These are phyloP conservation scores for Talaromyces ruber DNA, from an alignment of 495 filamentous ascomycete genomes.

Conservation along the genomic window DNA sequence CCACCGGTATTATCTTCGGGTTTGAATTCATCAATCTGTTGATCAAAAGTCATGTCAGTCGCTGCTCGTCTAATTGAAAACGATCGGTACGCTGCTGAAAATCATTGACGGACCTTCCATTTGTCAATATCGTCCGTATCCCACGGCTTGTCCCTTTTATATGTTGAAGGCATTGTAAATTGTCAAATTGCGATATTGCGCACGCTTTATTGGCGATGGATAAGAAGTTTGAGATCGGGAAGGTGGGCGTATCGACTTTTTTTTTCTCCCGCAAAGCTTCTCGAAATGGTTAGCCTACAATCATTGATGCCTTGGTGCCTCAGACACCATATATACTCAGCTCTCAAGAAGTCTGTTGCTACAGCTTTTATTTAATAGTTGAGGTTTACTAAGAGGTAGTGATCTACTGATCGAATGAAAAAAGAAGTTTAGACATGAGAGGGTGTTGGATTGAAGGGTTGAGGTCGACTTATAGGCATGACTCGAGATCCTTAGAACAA, in stretches of 20 bases:
- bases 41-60: neutral
- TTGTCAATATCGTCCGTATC: conserved; percentile 97
- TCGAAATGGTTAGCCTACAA: neutral
- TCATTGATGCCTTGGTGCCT: neutral
- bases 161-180: conserved; percentile 75
- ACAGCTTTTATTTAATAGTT: neutral
- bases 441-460: neutral
- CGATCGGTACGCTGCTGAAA: neutral
- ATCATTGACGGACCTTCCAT: conserved; percentile 60
- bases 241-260: conserved; percentile 2
- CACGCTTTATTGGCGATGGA: neutral
- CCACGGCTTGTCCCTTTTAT: conserved; percentile 95
- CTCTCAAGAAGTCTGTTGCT: neutral
- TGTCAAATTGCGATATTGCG: neutral
- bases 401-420: no score
- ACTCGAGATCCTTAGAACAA: neutral
- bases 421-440: neutral
- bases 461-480: neutral
- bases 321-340: neutral
- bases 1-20: conserved; percentile 78
- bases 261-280: neutral
- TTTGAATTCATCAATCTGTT: conserved; percentile 70
- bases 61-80: neutral
- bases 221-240: conserved; percentile 2
- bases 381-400: neutral